A percentile compares a stretch with the other conserved stretches of the same genome.
phyloP scores from a whole-genome alignment of 163 green algal species.

The Chlamydomonas reinhardtii region DNA sequence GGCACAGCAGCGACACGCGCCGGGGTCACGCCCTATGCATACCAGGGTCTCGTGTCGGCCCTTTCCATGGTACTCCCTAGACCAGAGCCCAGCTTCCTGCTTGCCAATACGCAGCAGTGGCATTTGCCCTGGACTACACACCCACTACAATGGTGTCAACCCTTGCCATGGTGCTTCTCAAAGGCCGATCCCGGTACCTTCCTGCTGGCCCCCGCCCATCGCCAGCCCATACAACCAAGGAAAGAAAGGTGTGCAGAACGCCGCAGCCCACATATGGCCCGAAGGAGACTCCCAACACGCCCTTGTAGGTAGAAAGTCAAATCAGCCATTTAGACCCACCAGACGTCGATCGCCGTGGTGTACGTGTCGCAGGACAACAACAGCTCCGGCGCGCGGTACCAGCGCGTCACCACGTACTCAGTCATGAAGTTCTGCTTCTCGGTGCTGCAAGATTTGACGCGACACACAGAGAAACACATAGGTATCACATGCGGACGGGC shows the following conservation, averaged over 20 bases:
- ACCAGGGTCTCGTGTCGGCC: no score
- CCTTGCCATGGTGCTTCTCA: not conserved
- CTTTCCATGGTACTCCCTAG: no score
- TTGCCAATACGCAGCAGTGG: not conserved
- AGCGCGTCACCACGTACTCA: constrained; percentile 95
- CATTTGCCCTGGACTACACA: not conserved
- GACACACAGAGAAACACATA: no score
- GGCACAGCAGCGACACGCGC: not conserved
- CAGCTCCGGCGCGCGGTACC: constrained; percentile 98
- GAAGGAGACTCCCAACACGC: not conserved
- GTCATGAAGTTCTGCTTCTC: constrained; percentile 84
- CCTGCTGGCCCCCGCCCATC: not conserved
- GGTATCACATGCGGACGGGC: no score
- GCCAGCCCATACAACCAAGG: no score
- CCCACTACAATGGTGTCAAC: no score
- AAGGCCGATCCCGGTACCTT: no score
- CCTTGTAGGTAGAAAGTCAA: no score
- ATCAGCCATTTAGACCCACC: constrained; percentile 74
- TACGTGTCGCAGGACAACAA: constrained; percentile 83
- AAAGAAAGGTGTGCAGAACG: not conserved
- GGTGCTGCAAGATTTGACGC: constrained; percentile 35
- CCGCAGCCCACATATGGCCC: no score
- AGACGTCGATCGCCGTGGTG: constrained; percentile 96
- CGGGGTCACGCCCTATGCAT: no score
- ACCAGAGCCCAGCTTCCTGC: no score